Base-by-base conservation (phyloP, 1,284 basidiomycete genomes). In the Naganishia sp. region DNA sequence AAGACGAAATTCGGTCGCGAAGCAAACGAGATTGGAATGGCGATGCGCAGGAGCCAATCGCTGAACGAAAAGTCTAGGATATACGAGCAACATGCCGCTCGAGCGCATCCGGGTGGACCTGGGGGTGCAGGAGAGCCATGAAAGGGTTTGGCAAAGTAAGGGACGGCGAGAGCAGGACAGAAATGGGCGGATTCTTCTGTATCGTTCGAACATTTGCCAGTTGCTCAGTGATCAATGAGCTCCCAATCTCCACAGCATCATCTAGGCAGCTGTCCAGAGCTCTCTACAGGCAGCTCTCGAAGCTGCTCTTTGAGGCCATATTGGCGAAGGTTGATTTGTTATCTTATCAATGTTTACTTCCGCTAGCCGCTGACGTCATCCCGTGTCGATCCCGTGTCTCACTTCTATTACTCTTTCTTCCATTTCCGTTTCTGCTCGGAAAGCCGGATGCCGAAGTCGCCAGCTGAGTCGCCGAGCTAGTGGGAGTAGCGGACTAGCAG, bases 21-120 rank as follows among this genome's bases (percentile, higher is more conserved):
- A 50, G 71, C 70, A 47, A 72, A 73, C 52, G 69, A 72, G 41
- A 63, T 71, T 17, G 70, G 68, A 3, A 69, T 71, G 50, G 64
- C 60, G 55, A 67, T 73, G 62, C 65, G 69, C 43, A 15, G 46
- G 13, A 46, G 17, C 17, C 9, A 25, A 47, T 49, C 21, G 15
- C 11, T 32, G 13, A 9, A 43, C 7, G 57, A 60, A 25, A 60
- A 60, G 32, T 35, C 57, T 3, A 43, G 32, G n/a, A 21, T 17
- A 7, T 60, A 60, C n/a, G 46, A 60, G 21, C 45, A 60, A 3
- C 43, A 46, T 9, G 49, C 57, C 5, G 31, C 46, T 4, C n/a
- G 46, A 3, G 57, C 46, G 7, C 41, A 50, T 49, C 57, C 57
- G 15, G 47, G 45, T 35, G 57, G 57, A n/a, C 57, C 57, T n/a